phyloP scores from a whole-genome alignment of 495 filamentous ascomycete genomes.

The Aspergillus conjunctus region DNA sequence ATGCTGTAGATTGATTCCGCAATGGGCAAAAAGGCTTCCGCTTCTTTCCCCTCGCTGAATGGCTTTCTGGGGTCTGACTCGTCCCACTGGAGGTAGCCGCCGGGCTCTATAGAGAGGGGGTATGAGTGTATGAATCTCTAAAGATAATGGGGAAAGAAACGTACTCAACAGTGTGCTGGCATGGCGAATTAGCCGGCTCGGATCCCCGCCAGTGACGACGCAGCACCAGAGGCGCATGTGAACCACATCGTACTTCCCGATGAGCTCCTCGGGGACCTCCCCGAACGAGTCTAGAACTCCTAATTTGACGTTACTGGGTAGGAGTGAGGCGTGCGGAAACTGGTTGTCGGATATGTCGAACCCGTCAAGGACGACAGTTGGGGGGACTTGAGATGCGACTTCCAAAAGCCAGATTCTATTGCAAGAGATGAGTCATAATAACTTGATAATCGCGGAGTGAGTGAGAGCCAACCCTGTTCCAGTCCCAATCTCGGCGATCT shows the following conservation, averaged over 20 bases:
- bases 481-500: conserved; percentile 1
- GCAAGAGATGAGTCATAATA: not conserved
- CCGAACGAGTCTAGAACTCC: not conserved
- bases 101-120: not conserved
- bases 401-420: conserved; percentile 3
- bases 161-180: not conserved
- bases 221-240: conserved; percentile 7
- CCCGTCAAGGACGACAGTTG: not conserved
- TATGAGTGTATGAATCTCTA: not conserved
- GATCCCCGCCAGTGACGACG: not conserved
- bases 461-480: not conserved
- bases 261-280: not conserved
- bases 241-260: conserved; percentile 6
- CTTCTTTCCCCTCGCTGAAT: not conserved
- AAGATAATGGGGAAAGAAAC: not conserved
- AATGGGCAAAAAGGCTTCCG: not conserved
- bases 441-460: not conserved
- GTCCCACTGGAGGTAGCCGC: conserved; percentile 11
- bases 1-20: not conserved
- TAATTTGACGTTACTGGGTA: not conserved
- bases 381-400: not conserved
- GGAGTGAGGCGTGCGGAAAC: not conserved
- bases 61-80: not conserved
- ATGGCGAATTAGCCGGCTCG: not conserved
- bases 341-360: conserved; percentile 10